A percentile compares a stretch with the other conserved stretches of the same genome.
Conservation (phyloP, 139 green algal species). For the Chlamydomonas eustigma region DNA sequence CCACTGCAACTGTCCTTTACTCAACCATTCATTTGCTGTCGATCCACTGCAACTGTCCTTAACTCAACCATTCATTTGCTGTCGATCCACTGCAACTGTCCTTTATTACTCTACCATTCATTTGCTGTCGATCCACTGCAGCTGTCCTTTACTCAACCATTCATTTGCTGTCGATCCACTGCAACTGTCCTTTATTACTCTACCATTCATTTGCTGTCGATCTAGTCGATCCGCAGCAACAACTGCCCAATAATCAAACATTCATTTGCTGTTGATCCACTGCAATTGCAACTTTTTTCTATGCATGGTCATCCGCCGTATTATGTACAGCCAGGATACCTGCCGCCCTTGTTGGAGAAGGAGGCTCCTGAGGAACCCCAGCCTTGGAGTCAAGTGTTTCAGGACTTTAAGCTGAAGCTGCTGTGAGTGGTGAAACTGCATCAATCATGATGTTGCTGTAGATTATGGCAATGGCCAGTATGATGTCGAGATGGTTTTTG, state of each 20-base stretch:
- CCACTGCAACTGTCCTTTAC: too few relatives aligned
- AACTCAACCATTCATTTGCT: too few relatives aligned
- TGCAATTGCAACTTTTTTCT: too few relatives aligned
- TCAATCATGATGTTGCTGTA: not conserved
- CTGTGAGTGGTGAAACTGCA: conserved; percentile 36
- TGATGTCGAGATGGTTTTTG: not conserved
- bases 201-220: not conserved
- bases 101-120: too few relatives aligned
- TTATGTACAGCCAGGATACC: conserved; percentile 57
- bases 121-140: not conserved
- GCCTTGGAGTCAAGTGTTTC: conserved; percentile 45
- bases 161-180: not conserved
- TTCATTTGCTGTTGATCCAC: too few relatives aligned
- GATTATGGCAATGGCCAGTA: not conserved
- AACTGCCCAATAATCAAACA: not conserved
- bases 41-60: too few relatives aligned
- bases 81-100: too few relatives aligned
- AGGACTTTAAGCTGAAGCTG: conserved; percentile 61
- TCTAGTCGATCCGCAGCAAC: not conserved
- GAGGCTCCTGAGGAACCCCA: conserved; percentile 53
- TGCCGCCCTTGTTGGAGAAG: conserved; percentile 44
- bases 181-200: not conserved
- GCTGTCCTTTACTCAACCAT: not conserved
- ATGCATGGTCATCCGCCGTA: too few relatives aligned
- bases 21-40: too few relatives aligned